Conservation (phyloP, 257 asterid genomes). For the Datura wrightii region DNA sequence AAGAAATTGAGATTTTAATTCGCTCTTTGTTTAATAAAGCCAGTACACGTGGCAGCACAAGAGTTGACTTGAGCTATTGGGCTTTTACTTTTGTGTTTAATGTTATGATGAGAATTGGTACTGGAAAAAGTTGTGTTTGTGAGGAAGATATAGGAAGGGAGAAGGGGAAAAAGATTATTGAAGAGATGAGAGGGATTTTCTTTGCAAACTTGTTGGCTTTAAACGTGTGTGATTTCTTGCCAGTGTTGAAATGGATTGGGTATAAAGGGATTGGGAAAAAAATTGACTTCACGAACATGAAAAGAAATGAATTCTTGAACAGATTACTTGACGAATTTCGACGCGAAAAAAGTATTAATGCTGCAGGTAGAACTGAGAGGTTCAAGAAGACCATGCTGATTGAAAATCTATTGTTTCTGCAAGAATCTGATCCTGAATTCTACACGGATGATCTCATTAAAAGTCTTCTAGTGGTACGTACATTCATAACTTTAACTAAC, state of each 20-base stretch:
- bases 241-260: slow-evolving; percentile 63
- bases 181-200: slow-evolving; percentile 40
- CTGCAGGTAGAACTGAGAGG: not conserved
- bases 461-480: slow-evolving; percentile 42
- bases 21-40: slow-evolving; percentile 27
- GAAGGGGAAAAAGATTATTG: slow-evolving; percentile 42
- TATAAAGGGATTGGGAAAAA: slow-evolving; percentile 56
- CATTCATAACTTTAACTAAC: not conserved
- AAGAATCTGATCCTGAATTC: slow-evolving; percentile 38
- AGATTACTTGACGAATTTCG: slow-evolving; percentile 27
- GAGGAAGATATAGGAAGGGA: slow-evolving; percentile 49
- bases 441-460: slow-evolving; percentile 41
- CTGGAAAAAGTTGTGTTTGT: slow-evolving; percentile 46
- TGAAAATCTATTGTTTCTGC: slow-evolving; percentile 38
- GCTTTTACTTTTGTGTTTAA: slow-evolving; percentile 45
- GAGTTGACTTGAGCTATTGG: slow-evolving; percentile 48
- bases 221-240: slow-evolving; percentile 59
- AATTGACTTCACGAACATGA: slow-evolving; percentile 33
- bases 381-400: slow-evolving; percentile 35
- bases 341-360: not conserved
- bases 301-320: slow-evolving; percentile 51
- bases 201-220: slow-evolving; percentile 24
- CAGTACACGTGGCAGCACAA: slow-evolving; percentile 23
- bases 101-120: slow-evolving; percentile 42
- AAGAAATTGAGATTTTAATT: slow-evolving; percentile 38